Percentiles rank a stretch among this genome's conserved stretches.
Conservation (phyloP, 192 early-diverging fungal species). For the Backusella luteola region DNA sequence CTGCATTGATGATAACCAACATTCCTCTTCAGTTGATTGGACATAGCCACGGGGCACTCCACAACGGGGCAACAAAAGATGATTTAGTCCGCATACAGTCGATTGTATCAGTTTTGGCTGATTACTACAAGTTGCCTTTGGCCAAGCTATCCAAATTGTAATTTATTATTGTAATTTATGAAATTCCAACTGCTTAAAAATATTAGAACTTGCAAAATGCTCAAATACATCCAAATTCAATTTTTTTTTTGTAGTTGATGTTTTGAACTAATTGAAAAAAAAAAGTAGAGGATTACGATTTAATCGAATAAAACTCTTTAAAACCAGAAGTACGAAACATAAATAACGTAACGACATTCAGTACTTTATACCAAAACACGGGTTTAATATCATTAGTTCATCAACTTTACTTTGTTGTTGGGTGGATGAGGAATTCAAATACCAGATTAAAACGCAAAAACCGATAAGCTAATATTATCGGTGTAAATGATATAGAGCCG, state of each 20-base stretch:
- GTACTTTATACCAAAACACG: neutral
- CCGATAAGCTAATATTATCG: neutral
- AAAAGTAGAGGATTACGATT: too few species aligned
- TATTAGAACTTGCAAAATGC: too few species aligned
- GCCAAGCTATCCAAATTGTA: constrained; percentile 9
- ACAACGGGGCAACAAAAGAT: constrained; percentile 22
- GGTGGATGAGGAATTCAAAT: neutral
- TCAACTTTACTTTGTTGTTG: neutral
- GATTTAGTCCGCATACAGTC: constrained; percentile 16
- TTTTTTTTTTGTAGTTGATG: too few species aligned
- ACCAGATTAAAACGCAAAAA: neutral
- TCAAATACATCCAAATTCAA: too few species aligned
- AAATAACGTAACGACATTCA: too few species aligned
- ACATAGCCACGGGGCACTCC: constrained; percentile 20
- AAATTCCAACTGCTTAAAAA: too few species aligned
- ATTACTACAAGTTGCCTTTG: constrained; percentile 7
- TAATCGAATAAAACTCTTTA: too few species aligned
- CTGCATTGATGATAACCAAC: neutral
- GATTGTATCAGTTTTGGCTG: neutral
- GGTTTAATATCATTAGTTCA: neutral
- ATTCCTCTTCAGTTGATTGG: constrained; percentile 21
- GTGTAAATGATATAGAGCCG: neutral
- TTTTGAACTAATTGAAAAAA: too few species aligned
- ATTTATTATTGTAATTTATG: neutral
- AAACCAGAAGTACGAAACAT: too few species aligned